Base-by-base conservation (phyloP, 2,329 filamentous ascomycete genomes). In the Xylaria sp. region DNA sequence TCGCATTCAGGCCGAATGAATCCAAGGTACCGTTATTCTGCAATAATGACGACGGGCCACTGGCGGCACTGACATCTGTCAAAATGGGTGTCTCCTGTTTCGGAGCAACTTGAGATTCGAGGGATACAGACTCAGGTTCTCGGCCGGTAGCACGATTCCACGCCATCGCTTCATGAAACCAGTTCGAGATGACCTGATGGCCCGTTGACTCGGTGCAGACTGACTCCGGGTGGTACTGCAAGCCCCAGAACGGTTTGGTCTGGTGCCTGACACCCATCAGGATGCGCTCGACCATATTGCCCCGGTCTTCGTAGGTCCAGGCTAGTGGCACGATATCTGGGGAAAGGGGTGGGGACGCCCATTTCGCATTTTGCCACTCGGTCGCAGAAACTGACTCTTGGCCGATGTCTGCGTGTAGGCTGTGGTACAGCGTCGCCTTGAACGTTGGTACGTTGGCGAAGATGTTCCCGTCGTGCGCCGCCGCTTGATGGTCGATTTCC, bases 151-250 rank as follows among this genome's bases (percentile, higher is more conserved):
- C 41, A 15, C 40, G 13, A 49, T 71, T 90, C 86, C 90, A 93
- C 41, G 75, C 73, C 56, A 81, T 76, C 1, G 88, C 87, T 71
- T 86, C 81, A 4, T 75, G 72, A 83, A 93, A 95, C 92, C 93
- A 97, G 70, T 91, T 92, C 52, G 76, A 76, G 35, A 96, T 80
- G 25, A 96, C 80, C 13, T 79, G 77, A 19, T 83, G 84, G 1
- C 90, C 88, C 62, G 84, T 83, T 3, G 81, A 77, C 38, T 91
- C 90, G 3, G 93, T 96, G 74, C 92, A 96, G 13, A 92, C 85
- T 0, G 92, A 96, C 75, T 97, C 93, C 0, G 93, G 93, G 71
- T 97, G 93, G 70, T 95, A 97, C 72, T 97, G 93, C 17, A 97
- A 82, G 0, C 90, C 93, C 88, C 90, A 96, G 65, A 94, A 90